Conservation (phyloP, 2,329 filamentous ascomycete genomes). For the Paecilomyces niveus region DNA sequence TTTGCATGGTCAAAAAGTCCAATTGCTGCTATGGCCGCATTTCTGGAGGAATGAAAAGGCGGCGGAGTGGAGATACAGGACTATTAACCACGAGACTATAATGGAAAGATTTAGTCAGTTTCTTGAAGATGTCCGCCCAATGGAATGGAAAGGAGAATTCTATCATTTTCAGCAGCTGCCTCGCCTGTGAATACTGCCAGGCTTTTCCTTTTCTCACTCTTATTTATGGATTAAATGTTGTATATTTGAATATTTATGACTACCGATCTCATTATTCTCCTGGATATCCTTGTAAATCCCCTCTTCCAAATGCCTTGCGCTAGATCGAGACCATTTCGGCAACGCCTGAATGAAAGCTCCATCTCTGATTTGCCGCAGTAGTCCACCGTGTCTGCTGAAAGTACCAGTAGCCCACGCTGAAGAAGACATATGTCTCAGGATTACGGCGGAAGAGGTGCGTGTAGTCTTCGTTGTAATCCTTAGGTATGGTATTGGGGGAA, state of each 20-base stretch:
- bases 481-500: no score
- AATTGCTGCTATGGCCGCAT: slow-evolving; percentile 7
- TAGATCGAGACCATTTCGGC: no score
- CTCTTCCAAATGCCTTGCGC: no score
- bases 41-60: slow-evolving; percentile 4
- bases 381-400: slow-evolving; percentile 2
- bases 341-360: background rate
- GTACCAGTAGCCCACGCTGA: background rate
- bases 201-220: no score
- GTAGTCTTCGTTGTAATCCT: no score
- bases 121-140: background rate
- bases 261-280: no score
- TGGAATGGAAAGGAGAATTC: background rate
- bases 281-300: no score
- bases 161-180: background rate
- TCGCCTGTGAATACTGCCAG: no score
- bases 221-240: no score
- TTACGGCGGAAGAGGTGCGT: no score
- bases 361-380: background rate
- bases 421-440: background rate
- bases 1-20: slow-evolving; percentile 2
- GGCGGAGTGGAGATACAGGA: slow-evolving; percentile 1
- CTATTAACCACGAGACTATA: background rate
- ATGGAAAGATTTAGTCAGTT: background rate
- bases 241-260: no score